These are phyloP conservation scores for Haematococcus lacustris DNA, from an alignment of 139 green algal species.

Conservation along the genomic window DNA sequence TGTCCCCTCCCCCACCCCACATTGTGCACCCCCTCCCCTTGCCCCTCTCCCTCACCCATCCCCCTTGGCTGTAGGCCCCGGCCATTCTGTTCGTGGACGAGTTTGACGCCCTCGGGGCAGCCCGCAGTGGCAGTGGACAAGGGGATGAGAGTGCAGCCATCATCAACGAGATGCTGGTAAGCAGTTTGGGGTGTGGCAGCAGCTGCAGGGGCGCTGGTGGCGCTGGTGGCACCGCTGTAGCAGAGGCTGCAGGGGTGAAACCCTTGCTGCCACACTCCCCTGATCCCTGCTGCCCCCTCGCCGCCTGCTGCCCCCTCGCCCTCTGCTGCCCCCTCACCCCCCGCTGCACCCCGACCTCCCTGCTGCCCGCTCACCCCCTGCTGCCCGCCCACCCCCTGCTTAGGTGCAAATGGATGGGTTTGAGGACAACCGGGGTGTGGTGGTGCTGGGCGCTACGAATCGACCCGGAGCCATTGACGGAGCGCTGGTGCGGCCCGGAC, in stretches of 20 bases:
- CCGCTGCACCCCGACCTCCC: background rate
- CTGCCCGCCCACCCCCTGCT: background rate
- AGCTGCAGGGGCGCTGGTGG: background rate
- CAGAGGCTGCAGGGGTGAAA: too few relatives aligned
- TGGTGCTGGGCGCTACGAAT: constrained; percentile 97
- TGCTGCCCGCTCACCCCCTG: background rate
- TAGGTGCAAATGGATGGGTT: constrained; percentile 90
- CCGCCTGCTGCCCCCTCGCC: background rate
- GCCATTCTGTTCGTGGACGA: constrained; percentile 98
- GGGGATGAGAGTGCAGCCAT: constrained; percentile 79
- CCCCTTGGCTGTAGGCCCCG: too few relatives aligned
- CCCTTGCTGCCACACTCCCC: too few relatives aligned
- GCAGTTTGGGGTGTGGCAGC: background rate
- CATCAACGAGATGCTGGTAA: constrained; percentile 93
- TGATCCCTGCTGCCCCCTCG: background rate
- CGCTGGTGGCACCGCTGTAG: too few relatives aligned
- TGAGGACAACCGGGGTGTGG: constrained; percentile 88
- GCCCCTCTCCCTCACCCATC: too few relatives aligned
- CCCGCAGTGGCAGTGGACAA: constrained; percentile 34
- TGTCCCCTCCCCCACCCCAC: too few relatives aligned
- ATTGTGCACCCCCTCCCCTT: too few relatives aligned
- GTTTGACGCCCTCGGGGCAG: constrained; percentile 87
- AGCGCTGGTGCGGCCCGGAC: constrained; percentile 77
- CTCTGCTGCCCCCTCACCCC: background rate
- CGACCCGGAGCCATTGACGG: constrained; percentile 82